Base-by-base conservation (phyloP, 2,329 filamentous ascomycete genomes). In the Botrytis sinoallii region DNA sequence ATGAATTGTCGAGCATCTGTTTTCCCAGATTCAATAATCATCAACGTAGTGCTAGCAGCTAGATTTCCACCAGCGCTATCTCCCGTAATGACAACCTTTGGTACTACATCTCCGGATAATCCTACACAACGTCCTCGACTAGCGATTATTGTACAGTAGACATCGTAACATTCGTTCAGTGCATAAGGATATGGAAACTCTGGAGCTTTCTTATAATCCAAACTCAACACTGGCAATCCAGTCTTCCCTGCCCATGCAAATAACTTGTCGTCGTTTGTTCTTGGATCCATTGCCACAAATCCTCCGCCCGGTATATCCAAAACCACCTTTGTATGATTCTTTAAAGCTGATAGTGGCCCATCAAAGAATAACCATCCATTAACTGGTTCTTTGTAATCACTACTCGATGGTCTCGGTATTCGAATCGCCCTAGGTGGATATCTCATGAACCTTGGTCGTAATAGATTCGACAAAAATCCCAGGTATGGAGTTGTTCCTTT, bases 271-370 rank as follows among this genome's bases (percentile, higher is more conserved):
- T 99, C 96, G 79, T 97, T 94, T 79, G 92, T 93, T 65, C 96
- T 87, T n/a, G 96, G 96, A 74, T 93, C 91, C 96, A 99, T 99
- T 29, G 96, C 95, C 20, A 99, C 95, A 77, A 97, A 99, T 0
- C 96, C 96, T 46, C 96, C 96, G 1, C 96, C 96, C 0, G 96
- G 96, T 5, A 98, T 90, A 82, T 99, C 96, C 52, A 99, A 81
- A 1, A 99, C 88, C 42, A 99, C 82, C 78, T 92, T 92, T 69
- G 88, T 91, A 80, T 97, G 92, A 60, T 91, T 88, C 79, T 90
- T 90, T 64, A 98, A 85, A 65, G 94, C 91, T 3, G 91, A 89
- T 12, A 97, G 83, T 0, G 95, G 92, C 0, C 96, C 96, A 79
- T 98, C 94, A 79, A 95, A 99, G 82, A 98, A 99, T 46, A 99